Evolutionary conservation across 345 rosid species (phyloP).

Genomic region (Mallotus nudiflorus): DNA sequence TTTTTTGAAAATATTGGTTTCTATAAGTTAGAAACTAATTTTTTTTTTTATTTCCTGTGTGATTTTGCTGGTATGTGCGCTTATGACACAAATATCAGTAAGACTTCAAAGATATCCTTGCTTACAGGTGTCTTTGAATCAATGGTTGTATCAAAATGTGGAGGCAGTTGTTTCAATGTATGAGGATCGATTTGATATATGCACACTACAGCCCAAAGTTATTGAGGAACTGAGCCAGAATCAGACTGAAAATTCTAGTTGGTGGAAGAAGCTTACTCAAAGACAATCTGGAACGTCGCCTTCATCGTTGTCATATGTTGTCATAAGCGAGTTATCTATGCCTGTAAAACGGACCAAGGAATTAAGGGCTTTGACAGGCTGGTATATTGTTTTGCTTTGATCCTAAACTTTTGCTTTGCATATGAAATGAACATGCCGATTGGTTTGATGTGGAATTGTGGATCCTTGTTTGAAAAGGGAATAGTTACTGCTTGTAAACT

Average conservation of each 20-base stretch:
- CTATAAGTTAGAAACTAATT: not conserved
- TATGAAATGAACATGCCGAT: not conserved
- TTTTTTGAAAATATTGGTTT: not conserved
- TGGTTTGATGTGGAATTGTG: constrained; percentile 3
- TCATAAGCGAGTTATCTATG: constrained; percentile 55
- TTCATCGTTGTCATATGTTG: constrained; percentile 42
- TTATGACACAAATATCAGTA: not conserved
- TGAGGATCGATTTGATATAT: constrained; percentile 89
- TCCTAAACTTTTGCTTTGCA: constrained; percentile 18
- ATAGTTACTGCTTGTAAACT: not conserved
- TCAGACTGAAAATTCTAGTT: constrained; percentile 41
- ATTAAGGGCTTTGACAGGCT: constrained; percentile 78
- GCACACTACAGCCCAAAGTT: constrained; percentile 47
- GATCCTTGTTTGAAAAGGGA: not conserved
- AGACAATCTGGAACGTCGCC: constrained; percentile 39
- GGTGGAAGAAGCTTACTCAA: constrained; percentile 64
- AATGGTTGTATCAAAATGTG: constrained; percentile 87
- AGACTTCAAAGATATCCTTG: not conserved
- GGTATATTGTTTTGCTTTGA: constrained; percentile 52
- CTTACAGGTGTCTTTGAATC: constrained; percentile 74
- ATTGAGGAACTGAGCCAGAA: constrained; percentile 42
- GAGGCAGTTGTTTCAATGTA: constrained; percentile 89
- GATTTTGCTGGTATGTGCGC: not conserved
- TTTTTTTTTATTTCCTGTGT: not conserved
- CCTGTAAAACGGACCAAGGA: constrained; percentile 82